Conservation (phyloP, 495 filamentous ascomycete species). For the Podospora pseudopauciseta region DNA sequence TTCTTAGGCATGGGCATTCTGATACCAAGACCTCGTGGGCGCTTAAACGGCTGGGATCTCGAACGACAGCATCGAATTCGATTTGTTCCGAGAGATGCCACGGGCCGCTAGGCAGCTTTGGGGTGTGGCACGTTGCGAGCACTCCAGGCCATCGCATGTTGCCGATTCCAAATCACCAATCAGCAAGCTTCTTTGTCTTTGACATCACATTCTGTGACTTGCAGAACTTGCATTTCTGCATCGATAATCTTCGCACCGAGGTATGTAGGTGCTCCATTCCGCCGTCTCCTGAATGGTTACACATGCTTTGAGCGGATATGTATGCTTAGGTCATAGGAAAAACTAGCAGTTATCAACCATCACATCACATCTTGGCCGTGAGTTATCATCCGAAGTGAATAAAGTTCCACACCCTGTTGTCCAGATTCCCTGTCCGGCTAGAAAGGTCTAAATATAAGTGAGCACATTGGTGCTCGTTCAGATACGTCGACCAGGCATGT, state of each 20-base stretch:
- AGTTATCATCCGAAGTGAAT: neutral
- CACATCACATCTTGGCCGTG: constrained; percentile 13
- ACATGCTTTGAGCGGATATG: neutral
- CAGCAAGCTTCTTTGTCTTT: neutral
- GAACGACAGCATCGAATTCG: constrained; percentile 4
- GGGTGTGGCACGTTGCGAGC: constrained; percentile 1
- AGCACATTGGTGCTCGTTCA: neutral
- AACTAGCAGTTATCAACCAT: neutral
- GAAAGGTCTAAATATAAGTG: neutral
- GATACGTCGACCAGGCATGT: neutral
- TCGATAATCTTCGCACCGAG: constrained; percentile 1
- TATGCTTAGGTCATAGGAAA: neutral
- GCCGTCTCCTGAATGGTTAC: constrained; percentile 4
- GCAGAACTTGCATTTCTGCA: constrained; percentile 9
- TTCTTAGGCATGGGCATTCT: neutral
- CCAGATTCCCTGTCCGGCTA: neutral
- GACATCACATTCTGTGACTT: neutral
- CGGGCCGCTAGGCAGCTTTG: constrained; percentile 11
- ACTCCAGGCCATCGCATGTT: neutral
- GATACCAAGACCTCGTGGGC: constrained; percentile 20
- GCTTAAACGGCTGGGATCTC: constrained; percentile 17
- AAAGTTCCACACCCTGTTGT: neutral
- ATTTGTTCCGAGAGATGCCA: constrained; percentile 14
- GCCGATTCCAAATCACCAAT: neutral
- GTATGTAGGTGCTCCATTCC: neutral